Conservation (phyloP, 208 protist species). For the Chromosphaera perkinsii region DNA sequence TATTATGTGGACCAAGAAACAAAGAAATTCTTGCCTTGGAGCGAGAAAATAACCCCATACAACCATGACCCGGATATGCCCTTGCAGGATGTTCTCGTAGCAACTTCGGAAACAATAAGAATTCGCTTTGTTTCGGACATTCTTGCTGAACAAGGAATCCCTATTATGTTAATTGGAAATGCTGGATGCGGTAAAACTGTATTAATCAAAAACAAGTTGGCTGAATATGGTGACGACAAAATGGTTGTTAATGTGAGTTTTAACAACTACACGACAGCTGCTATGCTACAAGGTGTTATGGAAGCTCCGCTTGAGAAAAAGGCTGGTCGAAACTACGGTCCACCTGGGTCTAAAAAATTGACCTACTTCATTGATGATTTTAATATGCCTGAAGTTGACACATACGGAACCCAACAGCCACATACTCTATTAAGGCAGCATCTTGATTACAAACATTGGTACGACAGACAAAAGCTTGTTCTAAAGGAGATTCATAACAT, state of each 20-base stretch:
- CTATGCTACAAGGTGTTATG: constrained; percentile 62
- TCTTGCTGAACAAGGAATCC: constrained; percentile 48
- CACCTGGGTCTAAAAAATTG: constrained; percentile 58
- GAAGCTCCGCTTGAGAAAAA: constrained; percentile 73
- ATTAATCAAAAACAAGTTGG: constrained; percentile 58
- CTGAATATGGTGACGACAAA: constrained; percentile 43
- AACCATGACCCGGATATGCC: constrained; percentile 39
- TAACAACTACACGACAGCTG: constrained; percentile 73
- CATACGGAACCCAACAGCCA: constrained; percentile 41
- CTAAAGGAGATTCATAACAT: no score
- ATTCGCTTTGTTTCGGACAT: constrained; percentile 57
- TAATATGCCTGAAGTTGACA: constrained; percentile 77
- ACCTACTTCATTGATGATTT: constrained; percentile 80
- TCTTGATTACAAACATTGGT: no score
- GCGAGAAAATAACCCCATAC: constrained; percentile 53
- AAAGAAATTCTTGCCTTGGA: no score
- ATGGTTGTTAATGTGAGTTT: constrained; percentile 56
- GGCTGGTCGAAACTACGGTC: constrained; percentile 60
- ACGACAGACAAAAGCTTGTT: no score
- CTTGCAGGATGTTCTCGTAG: constrained; percentile 46
- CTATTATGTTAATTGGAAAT: constrained; percentile 59
- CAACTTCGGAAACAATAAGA: constrained; percentile 60
- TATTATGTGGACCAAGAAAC: no score
- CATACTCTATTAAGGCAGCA: background rate
- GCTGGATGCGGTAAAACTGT: constrained; percentile 74